A percentile compares a stretch with the other conserved stretches of the same genome.
phyloP scores from a whole-genome alignment of 352 stramenopile species.

The Phytophthora sojae region DNA sequence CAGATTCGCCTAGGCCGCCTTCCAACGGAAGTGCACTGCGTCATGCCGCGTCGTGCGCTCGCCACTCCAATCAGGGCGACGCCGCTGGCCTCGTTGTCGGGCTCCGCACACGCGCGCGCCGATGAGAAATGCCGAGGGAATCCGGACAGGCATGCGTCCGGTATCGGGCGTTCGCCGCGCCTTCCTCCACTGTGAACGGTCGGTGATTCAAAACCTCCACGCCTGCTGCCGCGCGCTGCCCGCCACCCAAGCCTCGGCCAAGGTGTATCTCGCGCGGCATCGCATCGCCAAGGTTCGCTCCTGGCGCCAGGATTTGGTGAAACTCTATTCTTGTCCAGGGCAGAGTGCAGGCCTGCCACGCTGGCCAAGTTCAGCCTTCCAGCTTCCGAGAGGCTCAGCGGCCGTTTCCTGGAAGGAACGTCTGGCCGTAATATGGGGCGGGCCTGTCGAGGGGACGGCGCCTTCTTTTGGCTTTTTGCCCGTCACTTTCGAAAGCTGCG shows the following conservation, averaged over 20 bases:
- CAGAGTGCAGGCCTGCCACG: slow-evolving; percentile 15
- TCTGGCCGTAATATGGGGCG: not conserved
- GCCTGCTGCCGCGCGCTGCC: slow-evolving; percentile 15
- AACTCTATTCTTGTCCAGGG: slow-evolving; percentile 25
- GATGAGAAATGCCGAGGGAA: slow-evolving; percentile 24
- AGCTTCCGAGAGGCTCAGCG: not conserved
- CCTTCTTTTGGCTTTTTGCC: not conserved
- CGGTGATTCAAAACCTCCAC: slow-evolving; percentile 21
- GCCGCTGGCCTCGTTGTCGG: not conserved
- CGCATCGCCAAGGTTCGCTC: slow-evolving; percentile 8
- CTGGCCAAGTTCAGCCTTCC: slow-evolving; percentile 16
- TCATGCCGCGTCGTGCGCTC: slow-evolving; percentile 18
- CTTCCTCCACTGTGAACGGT: slow-evolving; percentile 19
- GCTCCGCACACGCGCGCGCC: not conserved
- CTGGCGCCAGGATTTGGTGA: slow-evolving; percentile 24
- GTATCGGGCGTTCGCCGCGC: slow-evolving; percentile 23
- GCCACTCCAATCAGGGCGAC: slow-evolving; percentile 18
- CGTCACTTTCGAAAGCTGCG: slow-evolving; percentile 29
- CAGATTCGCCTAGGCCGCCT: not conserved
- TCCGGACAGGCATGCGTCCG: slow-evolving; percentile 19
- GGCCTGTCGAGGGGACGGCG: slow-evolving; percentile 14
- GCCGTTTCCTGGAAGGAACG: slow-evolving; percentile 36
- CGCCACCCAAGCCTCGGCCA: slow-evolving; percentile 3
- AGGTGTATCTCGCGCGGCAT: slow-evolving; percentile 22
- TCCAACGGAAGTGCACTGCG: slow-evolving; percentile 6